Evolutionary conservation across 192 early-diverging fungal genomes (phyloP), one percentile per base, ranked within the genome.

Genomic region (Backusella mclennaniae): DNA sequence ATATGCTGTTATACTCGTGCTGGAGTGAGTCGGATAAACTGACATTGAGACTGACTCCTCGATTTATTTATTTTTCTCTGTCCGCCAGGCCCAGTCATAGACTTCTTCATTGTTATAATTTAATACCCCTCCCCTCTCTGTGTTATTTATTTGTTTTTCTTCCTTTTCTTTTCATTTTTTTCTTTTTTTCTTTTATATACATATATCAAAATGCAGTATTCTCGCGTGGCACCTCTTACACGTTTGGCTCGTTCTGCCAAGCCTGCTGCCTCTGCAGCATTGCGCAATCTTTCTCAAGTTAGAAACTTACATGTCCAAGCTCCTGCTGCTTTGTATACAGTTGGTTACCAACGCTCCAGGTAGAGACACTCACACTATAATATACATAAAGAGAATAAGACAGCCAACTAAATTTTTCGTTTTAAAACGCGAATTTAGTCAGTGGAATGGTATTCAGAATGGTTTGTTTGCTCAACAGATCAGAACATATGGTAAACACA

Each of bases 271-370:
- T 67, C 56, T 46, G 42, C 68, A 26, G 69, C 73, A 71, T 46
- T 69, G 38, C 68, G 73, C 66, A 71, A 75, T 42, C 49, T 75
- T 11, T 74, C 74, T 35, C 42, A 69, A 36, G 36, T 74, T 33
- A 76, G 79, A 41, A 72, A 44, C 46, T 41, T 80, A 38, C 79
- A 80, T 66, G 59, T 80, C 14, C 79, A 80, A 68, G 71, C 53
- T 56, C 72, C 71, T 53, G 71, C 66, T 52, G 69, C 72, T 42
- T 46, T 75, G 21, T 67, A 68, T n/a, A 52, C 71, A 26, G 52
- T 38, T 49, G 71, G 63, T 31, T 73, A 71, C 12, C 67, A 81
- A 44, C 63, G 44, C 38, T 33, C 73, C 67, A 81, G 71, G 79
- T 81, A 81, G 29, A 74, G 29, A 26, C 15, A 52, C n/a, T 53